A percentile compares a stretch with the other conserved stretches of the same genome.
These are phyloP conservation scores for Aspergillaceae sp. DNA, from an alignment of 2,329 filamentous ascomycete genomes.

Conservation along the genomic window DNA sequence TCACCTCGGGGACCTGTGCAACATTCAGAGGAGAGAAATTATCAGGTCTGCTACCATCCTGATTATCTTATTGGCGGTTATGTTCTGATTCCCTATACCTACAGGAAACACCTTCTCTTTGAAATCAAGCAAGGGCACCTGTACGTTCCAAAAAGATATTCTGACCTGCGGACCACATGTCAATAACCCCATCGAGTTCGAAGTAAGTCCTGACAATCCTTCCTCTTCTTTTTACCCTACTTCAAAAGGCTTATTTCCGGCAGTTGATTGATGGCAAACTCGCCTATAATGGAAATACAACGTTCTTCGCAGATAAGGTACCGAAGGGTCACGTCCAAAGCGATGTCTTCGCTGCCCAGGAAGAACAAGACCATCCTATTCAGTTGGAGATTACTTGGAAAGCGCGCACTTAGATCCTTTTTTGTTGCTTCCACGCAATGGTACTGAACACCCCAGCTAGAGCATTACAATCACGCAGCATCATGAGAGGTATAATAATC, in stretches of 20 bases:
- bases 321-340: constrained; percentile 30
- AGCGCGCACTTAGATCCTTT: constrained; percentile 3
- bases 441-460: no score
- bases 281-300: constrained; percentile 25
- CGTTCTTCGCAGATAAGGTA: constrained; percentile 31
- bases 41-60: constrained; percentile 17
- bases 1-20: constrained; percentile 57
- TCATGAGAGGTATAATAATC: no score
- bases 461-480: no score
- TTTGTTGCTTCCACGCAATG: neutral
- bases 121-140: constrained; percentile 50
- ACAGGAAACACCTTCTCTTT: constrained; percentile 43
- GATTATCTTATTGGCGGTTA: neutral
- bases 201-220: constrained; percentile 14
- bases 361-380: constrained; percentile 19
- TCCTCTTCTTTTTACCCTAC: neutral
- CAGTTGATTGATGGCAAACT: constrained; percentile 27
- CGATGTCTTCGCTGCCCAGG: constrained; percentile 23
- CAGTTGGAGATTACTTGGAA: constrained; percentile 28
- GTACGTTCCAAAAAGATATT: constrained; percentile 46
- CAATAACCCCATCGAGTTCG: constrained; percentile 20
- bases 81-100: neutral
- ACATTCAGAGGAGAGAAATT: constrained; percentile 37
- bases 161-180: constrained; percentile 45
- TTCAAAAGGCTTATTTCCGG: neutral